Base-by-base conservation (phyloP, 768 basidiomycete genomes). In the Crepidotus variabilis region DNA sequence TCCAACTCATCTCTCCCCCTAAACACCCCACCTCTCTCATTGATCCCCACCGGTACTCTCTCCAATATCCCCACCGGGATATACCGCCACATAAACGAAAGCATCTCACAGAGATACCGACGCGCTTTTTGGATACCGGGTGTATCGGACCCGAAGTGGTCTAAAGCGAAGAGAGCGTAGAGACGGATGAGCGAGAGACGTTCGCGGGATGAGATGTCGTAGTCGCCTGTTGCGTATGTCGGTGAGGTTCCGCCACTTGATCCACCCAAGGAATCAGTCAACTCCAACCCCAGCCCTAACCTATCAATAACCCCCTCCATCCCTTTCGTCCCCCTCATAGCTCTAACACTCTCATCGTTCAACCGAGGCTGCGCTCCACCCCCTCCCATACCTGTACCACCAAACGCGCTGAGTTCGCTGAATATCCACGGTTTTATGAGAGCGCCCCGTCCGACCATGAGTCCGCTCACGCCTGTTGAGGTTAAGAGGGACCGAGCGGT, bases 341-440 rank as follows among this genome's bases (percentile, higher is more conserved):
- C 72, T 88, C 85, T 86, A 77, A 47, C 94, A 81, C 22, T 88
- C 72, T 45, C 92, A 92, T n/a, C 43, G 97, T 73, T 32, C 94
- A 77, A 72, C 97, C 94, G 6, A 85, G 77, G 13, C 92, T 83
- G 64, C 85, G 88, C 63, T 94, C 95, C 66, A 95, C 93, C 94
- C 95, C 98, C 65, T 97, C 94, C 22, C 94, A 72, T 20, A 75
- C 79, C 66, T 98, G 3, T 20, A 3, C 3, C 39, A 43, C 18
- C 18, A 14, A 3, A 43, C 39, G 39, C 39, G 13, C 5, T 89
- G 66, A 98, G 84, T 71, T 99, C 97, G 0, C 94, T 96, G 71
- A 95, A 96, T 52, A 95, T 87, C 90, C 91, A 93, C 0, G 92
- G 91, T 71, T 99, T 99, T 71, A 98, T 97, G 50, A 98, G 75